Evolutionary conservation across 805 yeast species (phyloP), one percentile per base, ranked within the genome.

Genomic region (Tetrapisispora nanseiensis): DNA sequence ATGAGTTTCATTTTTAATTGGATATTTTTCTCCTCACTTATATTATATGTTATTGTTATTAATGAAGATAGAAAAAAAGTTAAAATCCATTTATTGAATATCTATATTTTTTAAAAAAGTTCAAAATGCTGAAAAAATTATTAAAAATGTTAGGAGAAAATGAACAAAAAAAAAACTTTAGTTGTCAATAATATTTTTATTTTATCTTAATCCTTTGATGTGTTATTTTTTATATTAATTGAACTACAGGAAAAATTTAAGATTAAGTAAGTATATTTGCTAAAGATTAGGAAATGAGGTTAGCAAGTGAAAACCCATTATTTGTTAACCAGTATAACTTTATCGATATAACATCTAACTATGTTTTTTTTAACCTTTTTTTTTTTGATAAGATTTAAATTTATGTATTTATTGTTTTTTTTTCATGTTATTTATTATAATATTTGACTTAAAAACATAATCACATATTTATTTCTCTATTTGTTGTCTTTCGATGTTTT

Each of bases 1-100:
- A 24, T 35, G 38, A 35, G 40, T 37, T 30, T 29, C 35, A n/a
- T 30, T 37, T 37, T 37, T 28, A 15, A 37, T 30, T 37, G 40
- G 34, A 37, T 37, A 37, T 8, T 37, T 37, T 37, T 11, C 40
- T 19, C 16, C 40, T 28, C 40, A 36, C 19, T 27, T 21, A 2
- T 6, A n/a, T n/a, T 21, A 19, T 6, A 21, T 33, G 8, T 15
- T 16, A 31, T 18, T 31, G 9, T n/a, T 15, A 9, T n/a, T 28
- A 28, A 28, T 28, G n/a, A 9, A 33, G n/a, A n/a, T 7, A n/a
- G 13, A 28, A 21, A 37, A 37, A 29, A 27, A 22, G 40, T 30
- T 37, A 37, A 37, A 37, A 37, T 37, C 34, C 40, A 37, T 30
- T 37, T 22, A 37, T 16, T 37, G 35, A 37, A 18, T 11, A 2